Evolutionary conservation across 345 rosid species (phyloP), one percentile per base, ranked within the genome.

Genomic region (Chamaenerion angustifolium): DNA sequence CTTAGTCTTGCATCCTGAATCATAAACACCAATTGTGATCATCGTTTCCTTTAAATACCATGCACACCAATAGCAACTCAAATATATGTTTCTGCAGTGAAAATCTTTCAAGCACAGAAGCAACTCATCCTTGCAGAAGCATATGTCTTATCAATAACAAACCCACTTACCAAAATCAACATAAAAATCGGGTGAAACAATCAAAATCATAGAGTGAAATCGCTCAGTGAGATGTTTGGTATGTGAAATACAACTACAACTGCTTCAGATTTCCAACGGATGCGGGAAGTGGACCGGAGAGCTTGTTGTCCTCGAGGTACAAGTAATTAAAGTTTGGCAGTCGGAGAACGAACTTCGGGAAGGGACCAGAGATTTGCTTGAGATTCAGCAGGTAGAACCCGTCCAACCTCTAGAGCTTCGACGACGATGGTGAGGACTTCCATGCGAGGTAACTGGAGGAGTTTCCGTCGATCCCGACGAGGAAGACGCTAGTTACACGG

Each of bases 291-390:
- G 48, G 77, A 62, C 96, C 96, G 35, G 82, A 79, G 54, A 83
- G 79, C 64, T 48, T 65, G 75, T 64, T 81, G 62, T 81, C 67
- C 42, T 79, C 85, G 4, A 88, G 61, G 74, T 81, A 81, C 2
- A 88, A 54, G 54, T 0, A 81, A 11, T 50, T 40, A 23, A 88
- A 70, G 2, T 69, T 46, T n/a, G 85, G 85, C 15, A 88, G 51
- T 17, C 64, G 59, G 59, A 74, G 76, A 11, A 83, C 10, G 43
- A 71, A 27, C 8, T 55, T 70, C 16, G 96, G 96, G n/a, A 83
- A 83, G 2, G 54, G 7, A 14, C 96, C 96, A 21, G 85, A 66
- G 57, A 88, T 60, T 60, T 79, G 72, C 65, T 64, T 55, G 56
- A 78, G 76, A 60, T 77, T 5, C 0, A 0, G 19, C 1, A 88